Evolutionary conservation across 495 filamentous ascomycete genomes (phyloP).

Genomic region (Lasiosphaeria miniovina): DNA sequence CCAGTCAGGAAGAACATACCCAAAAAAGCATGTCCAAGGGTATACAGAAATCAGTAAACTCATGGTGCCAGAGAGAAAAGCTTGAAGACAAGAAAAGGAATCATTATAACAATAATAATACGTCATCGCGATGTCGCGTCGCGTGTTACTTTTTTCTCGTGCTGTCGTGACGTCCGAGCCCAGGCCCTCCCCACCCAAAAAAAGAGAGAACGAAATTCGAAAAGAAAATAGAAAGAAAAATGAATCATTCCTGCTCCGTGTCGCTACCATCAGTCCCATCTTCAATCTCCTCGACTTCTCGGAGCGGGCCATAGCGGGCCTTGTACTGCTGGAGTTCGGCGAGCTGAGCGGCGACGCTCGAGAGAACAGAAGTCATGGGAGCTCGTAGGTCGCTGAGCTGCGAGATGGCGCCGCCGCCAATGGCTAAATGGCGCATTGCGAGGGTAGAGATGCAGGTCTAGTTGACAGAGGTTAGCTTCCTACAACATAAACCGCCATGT

Average conservation of each 20-base stretch:
- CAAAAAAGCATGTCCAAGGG: background rate
- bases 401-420: constrained; percentile 36
- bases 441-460: constrained; percentile 66
- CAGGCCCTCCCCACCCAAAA: background rate
- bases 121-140: background rate
- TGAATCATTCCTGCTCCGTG: constrained; percentile 31
- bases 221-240: background rate
- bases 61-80: too few relatives aligned
- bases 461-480: constrained; percentile 11
- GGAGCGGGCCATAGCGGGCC: constrained; percentile 40
- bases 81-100: background rate
- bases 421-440: constrained; percentile 60
- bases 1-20: background rate
- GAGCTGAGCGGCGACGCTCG: constrained; percentile 40
- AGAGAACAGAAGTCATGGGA: constrained; percentile 48
- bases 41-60: background rate
- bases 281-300: constrained; percentile 9
- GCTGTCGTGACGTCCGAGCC: too few relatives aligned
- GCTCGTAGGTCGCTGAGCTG: constrained; percentile 46
- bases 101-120: background rate
- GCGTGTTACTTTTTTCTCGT: too few relatives aligned
- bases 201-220: background rate
- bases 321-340: constrained; percentile 48
- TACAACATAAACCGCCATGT: too few relatives aligned
- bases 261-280: constrained; percentile 23